Evolutionary conservation across 345 rosid genomes (phyloP).

Genomic region (Punica granatum): DNA sequence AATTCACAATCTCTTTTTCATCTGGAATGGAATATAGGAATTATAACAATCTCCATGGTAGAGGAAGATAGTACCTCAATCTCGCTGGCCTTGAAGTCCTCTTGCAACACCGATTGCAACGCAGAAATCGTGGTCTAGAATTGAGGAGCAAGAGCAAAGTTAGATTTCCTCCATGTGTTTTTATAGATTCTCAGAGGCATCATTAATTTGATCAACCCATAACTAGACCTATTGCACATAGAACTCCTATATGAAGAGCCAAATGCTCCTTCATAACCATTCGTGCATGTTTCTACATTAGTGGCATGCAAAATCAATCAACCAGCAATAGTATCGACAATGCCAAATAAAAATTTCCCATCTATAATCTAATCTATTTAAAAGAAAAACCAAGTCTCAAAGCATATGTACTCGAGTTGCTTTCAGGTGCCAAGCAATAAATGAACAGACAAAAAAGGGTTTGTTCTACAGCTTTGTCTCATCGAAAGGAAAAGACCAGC

Average conservation of each 20-base stretch:
- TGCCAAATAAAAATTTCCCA: neutral
- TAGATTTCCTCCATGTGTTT: neutral
- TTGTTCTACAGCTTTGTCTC: neutral
- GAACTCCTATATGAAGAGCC: neutral
- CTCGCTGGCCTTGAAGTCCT: constrained; percentile 67
- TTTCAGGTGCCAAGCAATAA: neutral
- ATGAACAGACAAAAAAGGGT: neutral
- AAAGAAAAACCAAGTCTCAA: neutral
- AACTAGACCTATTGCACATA: neutral
- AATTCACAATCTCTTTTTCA: neutral
- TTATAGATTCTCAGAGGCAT: neutral
- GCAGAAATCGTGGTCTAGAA: constrained; percentile 57
- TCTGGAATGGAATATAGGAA: neutral
- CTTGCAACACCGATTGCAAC: constrained; percentile 62
- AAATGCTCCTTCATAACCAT: neutral
- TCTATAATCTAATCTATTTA: neutral
- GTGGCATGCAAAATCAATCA: neutral
- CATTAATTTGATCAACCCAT: neutral
- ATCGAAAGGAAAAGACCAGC: neutral
- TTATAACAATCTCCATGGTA: neutral
- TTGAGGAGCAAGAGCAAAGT: neutral
- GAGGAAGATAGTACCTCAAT: constrained; percentile 39
- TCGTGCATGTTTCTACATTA: neutral
- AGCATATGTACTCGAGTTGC: neutral
- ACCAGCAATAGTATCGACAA: neutral